These are phyloP conservation scores for Juncus effusus DNA, from an alignment of 176 grass and related monocot genomes.

Conservation along the genomic window DNA sequence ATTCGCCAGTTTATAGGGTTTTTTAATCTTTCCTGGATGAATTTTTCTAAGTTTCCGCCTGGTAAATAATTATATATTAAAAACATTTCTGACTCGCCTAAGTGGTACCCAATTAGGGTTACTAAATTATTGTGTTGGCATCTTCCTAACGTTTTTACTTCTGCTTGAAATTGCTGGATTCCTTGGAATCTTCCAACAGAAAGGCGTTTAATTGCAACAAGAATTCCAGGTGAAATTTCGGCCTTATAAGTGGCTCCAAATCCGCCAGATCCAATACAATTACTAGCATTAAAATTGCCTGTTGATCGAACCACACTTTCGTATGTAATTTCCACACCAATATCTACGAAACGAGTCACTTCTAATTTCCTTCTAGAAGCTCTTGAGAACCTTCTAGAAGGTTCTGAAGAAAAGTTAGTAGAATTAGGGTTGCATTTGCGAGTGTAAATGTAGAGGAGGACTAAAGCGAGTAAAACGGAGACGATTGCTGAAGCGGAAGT, in stretches of 20 bases:
- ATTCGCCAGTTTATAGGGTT: conserved; percentile 80
- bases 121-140: conserved; percentile 83
- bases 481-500: conserved; percentile 89
- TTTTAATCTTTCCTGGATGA: conserved; percentile 79
- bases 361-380: conserved; percentile 53
- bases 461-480: conserved; percentile 75
- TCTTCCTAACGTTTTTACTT: conserved; percentile 83
- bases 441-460: conserved; percentile 82
- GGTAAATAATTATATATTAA: conserved; percentile 95
- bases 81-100: conserved; percentile 86
- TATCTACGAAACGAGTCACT: conserved; percentile 81
- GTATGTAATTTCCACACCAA: conserved; percentile 69
- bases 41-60: conserved; percentile 90
- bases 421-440: conserved; percentile 41
- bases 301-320: conserved; percentile 78
- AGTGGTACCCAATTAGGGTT: conserved; percentile 76
- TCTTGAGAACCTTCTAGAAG: conserved; percentile 37
- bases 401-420: too few relatives aligned
- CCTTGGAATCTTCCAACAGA: conserved; percentile 90
- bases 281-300: conserved; percentile 78
- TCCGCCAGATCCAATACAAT: conserved; percentile 92
- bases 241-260: conserved; percentile 98
- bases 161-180: conserved; percentile 84
- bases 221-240: conserved; percentile 76
- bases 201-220: conserved; percentile 94